These are phyloP conservation scores for Aspergillus sp. DNA, from an alignment of 2,329 filamentous ascomycete genomes.

Conservation along the genomic window DNA sequence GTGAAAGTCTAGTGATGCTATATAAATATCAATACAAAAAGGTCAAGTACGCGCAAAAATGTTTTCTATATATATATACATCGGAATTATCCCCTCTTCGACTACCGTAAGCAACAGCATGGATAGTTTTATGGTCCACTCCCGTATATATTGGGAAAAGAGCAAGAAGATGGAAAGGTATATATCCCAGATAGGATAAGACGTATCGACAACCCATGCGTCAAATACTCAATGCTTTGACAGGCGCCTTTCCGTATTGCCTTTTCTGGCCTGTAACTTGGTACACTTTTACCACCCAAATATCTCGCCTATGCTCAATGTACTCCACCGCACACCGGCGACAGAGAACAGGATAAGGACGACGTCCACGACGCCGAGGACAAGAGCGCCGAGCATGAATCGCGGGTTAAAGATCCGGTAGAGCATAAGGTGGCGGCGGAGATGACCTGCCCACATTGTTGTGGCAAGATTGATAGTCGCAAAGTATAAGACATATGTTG, in stretches of 20 bases:
- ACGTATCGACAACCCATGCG: too few relatives aligned
- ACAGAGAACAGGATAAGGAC: constrained; percentile 71
- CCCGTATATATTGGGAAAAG: too few relatives aligned
- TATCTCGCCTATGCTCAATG: constrained; percentile 75
- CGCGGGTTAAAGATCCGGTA: constrained; percentile 90
- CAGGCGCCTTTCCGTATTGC: too few relatives aligned
- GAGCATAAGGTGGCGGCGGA: constrained; percentile 92
- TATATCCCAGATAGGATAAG: too few relatives aligned
- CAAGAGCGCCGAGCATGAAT: constrained; percentile 77
- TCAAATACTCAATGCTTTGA: too few relatives aligned
- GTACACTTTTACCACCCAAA: constrained; percentile 69
- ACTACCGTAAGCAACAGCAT: neutral
- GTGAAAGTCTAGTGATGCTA: too few relatives aligned
- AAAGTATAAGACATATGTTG: constrained; percentile 77
- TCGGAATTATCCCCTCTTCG: too few relatives aligned
- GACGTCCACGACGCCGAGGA: constrained; percentile 75
- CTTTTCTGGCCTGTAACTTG: neutral
- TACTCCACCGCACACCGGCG: constrained; percentile 72
- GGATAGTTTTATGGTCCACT: too few relatives aligned
- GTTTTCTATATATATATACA: too few relatives aligned
- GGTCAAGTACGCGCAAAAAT: too few relatives aligned
- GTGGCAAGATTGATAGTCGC: constrained; percentile 81
- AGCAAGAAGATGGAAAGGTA: too few relatives aligned
- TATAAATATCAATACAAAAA: too few relatives aligned
- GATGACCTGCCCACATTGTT: constrained; percentile 83